Evolutionary conservation across 1,284 basidiomycete genomes (phyloP).

Genomic region (Cryptococcus sp.): DNA sequence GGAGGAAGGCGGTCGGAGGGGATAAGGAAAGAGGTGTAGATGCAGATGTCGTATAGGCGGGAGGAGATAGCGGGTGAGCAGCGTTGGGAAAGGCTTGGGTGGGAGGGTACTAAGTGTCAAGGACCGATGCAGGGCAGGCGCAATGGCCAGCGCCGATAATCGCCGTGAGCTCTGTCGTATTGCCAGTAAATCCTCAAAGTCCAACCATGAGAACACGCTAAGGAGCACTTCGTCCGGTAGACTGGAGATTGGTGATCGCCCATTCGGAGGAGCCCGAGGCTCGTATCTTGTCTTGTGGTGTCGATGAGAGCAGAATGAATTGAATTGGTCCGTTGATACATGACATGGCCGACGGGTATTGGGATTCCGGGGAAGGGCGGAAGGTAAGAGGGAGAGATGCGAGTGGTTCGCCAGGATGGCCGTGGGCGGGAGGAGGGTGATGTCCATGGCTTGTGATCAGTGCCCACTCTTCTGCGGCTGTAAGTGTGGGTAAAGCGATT

Average conservation of each 20-base stretch:
- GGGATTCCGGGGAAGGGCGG: conserved; percentile 4
- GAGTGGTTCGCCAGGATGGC: conserved; percentile 32
- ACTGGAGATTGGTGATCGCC: conserved; percentile 18
- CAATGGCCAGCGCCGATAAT: conserved; percentile 19
- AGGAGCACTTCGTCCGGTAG: conserved; percentile 40
- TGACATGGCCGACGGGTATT: neutral
- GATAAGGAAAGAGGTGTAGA: conserved; percentile 32
- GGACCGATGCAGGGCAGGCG: conserved; percentile 27
- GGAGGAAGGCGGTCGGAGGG: conserved; percentile 5
- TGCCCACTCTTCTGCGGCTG: neutral
- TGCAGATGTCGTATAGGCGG: conserved; percentile 28
- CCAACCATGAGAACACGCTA: conserved; percentile 28
- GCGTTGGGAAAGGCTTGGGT: conserved; percentile 11
- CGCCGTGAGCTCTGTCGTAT: conserved; percentile 20
- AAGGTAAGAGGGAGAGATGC: conserved; percentile 22
- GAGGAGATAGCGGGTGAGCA: conserved; percentile 21
- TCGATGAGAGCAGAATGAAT: neutral
- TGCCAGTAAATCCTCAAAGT: conserved; percentile 26
- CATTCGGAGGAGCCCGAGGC: conserved; percentile 21
- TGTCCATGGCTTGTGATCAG: conserved; percentile 23
- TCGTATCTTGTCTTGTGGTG: conserved; percentile 3
- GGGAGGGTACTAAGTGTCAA: conserved; percentile 28
- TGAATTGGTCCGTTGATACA: neutral
- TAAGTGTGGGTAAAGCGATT: too few relatives aligned
- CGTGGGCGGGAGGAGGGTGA: conserved; percentile 32